Evolutionary conservation across 176 grass and related monocot species (phyloP).

Genomic region (sorghum (Sorghum bicolor)): DNA sequence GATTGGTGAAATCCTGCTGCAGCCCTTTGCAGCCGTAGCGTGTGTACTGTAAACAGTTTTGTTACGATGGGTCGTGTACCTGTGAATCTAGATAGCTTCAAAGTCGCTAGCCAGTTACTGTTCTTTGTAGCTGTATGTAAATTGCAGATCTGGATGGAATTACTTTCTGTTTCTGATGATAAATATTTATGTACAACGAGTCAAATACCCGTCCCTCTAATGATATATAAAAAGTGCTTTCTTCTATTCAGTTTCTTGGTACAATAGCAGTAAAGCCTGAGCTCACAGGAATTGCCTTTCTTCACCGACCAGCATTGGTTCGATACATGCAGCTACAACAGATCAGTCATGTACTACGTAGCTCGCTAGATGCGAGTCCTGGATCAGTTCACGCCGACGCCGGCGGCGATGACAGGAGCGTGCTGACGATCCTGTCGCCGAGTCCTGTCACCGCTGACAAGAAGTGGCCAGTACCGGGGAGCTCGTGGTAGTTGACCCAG

Average conservation of each 20-base stretch:
- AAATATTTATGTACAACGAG: slow-evolving; percentile 26
- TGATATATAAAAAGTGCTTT: neutral
- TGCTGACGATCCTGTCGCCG: slow-evolving; percentile 58
- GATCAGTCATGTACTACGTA: neutral
- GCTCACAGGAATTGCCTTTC: neutral
- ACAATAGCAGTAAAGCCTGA: slow-evolving; percentile 5
- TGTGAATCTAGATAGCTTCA: slow-evolving; percentile 29
- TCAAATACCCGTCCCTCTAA: neutral
- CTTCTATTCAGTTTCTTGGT: slow-evolving; percentile 12
- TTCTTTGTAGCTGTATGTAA: slow-evolving; percentile 55
- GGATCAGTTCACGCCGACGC: neutral
- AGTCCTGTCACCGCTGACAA: slow-evolving; percentile 56
- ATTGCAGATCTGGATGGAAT: slow-evolving; percentile 19
- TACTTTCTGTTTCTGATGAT: slow-evolving; percentile 3
- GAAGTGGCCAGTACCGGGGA: slow-evolving; percentile 61
- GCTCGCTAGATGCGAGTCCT: neutral
- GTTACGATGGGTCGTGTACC: neutral
- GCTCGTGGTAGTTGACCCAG: slow-evolving; percentile 81
- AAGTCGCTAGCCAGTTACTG: slow-evolving; percentile 25
- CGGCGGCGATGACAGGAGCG: slow-evolving; percentile 30
- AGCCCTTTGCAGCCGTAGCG: slow-evolving; percentile 26
- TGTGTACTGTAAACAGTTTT: slow-evolving; percentile 18
- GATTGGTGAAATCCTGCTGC: slow-evolving; percentile 27
- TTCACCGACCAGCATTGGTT: neutral
- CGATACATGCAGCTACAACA: slow-evolving; percentile 1